These are phyloP conservation scores for Russula dissimulans DNA, from an alignment of 768 basidiomycete species.

Conservation along the genomic window DNA sequence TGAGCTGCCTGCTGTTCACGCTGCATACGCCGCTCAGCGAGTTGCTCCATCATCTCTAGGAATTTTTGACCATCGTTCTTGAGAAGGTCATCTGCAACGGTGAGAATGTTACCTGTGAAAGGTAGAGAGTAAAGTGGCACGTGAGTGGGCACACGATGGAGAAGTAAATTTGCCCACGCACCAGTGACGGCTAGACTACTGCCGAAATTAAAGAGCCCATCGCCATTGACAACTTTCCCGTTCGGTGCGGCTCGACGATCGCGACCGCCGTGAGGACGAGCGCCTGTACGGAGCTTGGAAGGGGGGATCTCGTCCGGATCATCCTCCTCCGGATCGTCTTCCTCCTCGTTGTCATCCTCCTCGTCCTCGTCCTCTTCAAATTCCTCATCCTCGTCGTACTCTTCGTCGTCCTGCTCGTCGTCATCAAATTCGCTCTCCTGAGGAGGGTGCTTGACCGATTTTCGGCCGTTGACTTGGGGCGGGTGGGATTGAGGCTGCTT, in stretches of 20 bases:
- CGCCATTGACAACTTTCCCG: constrained; percentile 42
- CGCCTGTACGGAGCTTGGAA: constrained; percentile 22
- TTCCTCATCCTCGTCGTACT: constrained; percentile 46
- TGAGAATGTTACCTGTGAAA: constrained; percentile 85
- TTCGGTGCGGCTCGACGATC: constrained; percentile 29
- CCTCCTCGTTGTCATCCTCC: constrained; percentile 63
- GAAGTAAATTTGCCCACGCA: constrained; percentile 28
- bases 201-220: constrained; percentile 73
- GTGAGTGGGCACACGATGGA: constrained; percentile 8
- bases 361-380: constrained; percentile 53
- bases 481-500: constrained; percentile 24
- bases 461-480: constrained; percentile 31
- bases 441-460: constrained; percentile 35
- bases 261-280: constrained; percentile 20
- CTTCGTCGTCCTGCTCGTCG: constrained; percentile 48
- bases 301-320: constrained; percentile 33
- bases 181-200: constrained; percentile 78
- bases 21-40: constrained; percentile 89
- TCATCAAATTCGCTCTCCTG: constrained; percentile 58
- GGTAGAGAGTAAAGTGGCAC: constrained; percentile 31
- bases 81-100: constrained; percentile 95
- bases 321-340: constrained; percentile 57
- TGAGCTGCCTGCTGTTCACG: constrained; percentile 63
- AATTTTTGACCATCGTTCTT: constrained; percentile 99
- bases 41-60: constrained; percentile 99